Percentiles rank a stretch among this genome's conserved stretches.
phyloP scores from a whole-genome alignment of 352 stramenopile species.

The Pythium rishiriense region DNA sequence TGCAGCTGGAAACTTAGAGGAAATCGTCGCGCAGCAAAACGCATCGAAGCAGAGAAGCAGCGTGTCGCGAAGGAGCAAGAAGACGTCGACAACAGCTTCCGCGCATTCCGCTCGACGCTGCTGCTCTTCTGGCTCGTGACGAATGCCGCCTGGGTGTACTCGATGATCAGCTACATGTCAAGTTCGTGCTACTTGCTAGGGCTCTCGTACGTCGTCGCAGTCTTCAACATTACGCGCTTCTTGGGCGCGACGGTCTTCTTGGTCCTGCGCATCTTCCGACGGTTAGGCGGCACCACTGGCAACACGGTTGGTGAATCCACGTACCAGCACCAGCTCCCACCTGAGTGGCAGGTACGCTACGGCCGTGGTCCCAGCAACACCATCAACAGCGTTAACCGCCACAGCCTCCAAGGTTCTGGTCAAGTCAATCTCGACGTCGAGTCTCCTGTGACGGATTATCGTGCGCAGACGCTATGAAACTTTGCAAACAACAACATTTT shows the following conservation, averaged over 20 bases:
- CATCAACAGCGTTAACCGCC: not conserved
- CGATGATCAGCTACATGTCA: conserved; percentile 43
- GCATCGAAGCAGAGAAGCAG: conserved; percentile 40
- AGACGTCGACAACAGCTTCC: conserved; percentile 54
- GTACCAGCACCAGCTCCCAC: conserved; percentile 17
- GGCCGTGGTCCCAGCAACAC: not conserved
- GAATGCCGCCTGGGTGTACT: conserved; percentile 48
- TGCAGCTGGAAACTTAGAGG: conserved; percentile 37
- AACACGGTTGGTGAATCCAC: not conserved
- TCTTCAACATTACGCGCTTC: conserved; percentile 51
- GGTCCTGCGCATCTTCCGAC: conserved; percentile 36
- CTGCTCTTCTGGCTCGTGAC: conserved; percentile 56
- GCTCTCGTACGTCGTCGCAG: conserved; percentile 43
- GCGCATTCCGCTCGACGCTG: conserved; percentile 44
- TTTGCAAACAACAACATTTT: too few relatives aligned
- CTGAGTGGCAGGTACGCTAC: conserved; percentile 24
- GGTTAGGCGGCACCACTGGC: conserved; percentile 17
- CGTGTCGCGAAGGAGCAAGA: conserved; percentile 37
- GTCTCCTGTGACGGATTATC: conserved; percentile 23
- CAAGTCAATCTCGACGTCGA: conserved; percentile 21
- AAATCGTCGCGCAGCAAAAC: conserved; percentile 57
- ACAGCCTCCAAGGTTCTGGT: not conserved
- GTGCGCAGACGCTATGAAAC: conserved; percentile 18
- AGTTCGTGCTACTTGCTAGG: conserved; percentile 51
- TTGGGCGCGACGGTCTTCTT: conserved; percentile 39